phyloP scores from a whole-genome alignment of 2,329 filamentous ascomycete genomes.

The Beauveria caledonica region DNA sequence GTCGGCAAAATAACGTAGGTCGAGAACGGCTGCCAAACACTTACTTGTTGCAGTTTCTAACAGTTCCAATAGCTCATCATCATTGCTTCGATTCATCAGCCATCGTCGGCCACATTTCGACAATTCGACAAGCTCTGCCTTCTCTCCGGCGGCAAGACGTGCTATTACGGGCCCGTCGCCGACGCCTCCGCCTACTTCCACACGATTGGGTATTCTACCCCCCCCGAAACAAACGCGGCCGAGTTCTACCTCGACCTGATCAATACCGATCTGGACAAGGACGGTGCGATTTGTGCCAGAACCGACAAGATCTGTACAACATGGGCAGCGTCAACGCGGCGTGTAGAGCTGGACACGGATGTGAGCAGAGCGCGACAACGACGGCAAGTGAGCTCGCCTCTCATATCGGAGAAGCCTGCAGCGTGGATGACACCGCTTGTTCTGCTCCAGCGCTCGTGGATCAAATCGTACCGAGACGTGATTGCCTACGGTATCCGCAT shows the following conservation, averaged over 20 bases:
- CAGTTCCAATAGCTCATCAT: slow-evolving; percentile 54
- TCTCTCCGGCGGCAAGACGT: slow-evolving; percentile 60
- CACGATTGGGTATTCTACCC: slow-evolving; percentile 52
- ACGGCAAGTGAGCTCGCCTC: slow-evolving; percentile 17
- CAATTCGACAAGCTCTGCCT: slow-evolving; percentile 74
- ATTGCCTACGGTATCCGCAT: slow-evolving; percentile 77
- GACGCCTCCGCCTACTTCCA: slow-evolving; percentile 56
- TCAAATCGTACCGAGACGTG: slow-evolving; percentile 78
- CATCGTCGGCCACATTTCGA: slow-evolving; percentile 69
- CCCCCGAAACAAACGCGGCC: slow-evolving; percentile 66
- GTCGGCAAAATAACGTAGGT: slow-evolving; percentile 54
- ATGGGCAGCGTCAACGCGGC: slow-evolving; percentile 18
- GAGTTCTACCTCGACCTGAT: slow-evolving; percentile 73
- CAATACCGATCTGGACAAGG: slow-evolving; percentile 63
- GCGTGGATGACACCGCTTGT: slow-evolving; percentile 47
- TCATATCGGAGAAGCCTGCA: slow-evolving; percentile 31
- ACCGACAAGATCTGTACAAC: slow-evolving; percentile 19
- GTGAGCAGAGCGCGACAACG: background rate
- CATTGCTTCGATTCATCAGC: slow-evolving; percentile 78
- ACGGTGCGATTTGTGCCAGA: slow-evolving; percentile 36
- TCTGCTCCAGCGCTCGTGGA: slow-evolving; percentile 68
- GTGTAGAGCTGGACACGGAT: background rate
- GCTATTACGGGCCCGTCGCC: slow-evolving; percentile 61
- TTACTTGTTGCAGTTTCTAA: background rate
- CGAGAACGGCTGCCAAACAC: too few relatives aligned